These are phyloP conservation scores for Exidia glandulosa DNA, from an alignment of 768 basidiomycete genomes.

Conservation along the genomic window DNA sequence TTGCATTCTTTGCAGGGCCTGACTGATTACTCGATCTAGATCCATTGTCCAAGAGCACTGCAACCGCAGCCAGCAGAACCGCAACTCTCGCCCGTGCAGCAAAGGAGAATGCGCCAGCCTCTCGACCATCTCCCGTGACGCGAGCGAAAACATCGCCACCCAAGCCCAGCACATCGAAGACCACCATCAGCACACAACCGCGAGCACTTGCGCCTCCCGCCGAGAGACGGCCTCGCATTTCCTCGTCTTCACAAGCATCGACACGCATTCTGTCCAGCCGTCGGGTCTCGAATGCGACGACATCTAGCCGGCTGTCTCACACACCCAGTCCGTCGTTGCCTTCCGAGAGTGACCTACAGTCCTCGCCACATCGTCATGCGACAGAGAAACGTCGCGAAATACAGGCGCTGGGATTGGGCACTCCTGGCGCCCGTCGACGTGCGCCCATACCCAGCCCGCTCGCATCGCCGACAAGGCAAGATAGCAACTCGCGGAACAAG, in stretches of 20 bases:
- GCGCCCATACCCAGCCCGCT: background rate
- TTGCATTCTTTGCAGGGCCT: background rate
- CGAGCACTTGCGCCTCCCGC: background rate
- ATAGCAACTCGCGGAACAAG: background rate
- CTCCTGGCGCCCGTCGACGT: background rate
- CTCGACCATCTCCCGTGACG: background rate
- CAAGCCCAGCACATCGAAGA: background rate
- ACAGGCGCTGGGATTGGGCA: background rate
- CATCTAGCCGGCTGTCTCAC: background rate
- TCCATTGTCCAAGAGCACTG: too few species aligned
- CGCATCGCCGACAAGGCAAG: background rate
- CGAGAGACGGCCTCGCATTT: background rate
- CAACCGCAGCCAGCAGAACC: background rate
- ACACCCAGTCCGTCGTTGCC: background rate
- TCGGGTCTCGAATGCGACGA: background rate
- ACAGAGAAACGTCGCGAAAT: background rate
- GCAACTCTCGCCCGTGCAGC: background rate
- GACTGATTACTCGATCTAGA: background rate
- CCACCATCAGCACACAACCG: background rate
- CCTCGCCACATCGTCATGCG: background rate
- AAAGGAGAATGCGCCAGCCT: background rate
- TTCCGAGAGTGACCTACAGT: background rate
- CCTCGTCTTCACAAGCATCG: background rate
- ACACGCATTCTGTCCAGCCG: background rate
- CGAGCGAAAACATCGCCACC: background rate